Evolutionary conservation across 2,329 filamentous ascomycete genomes (phyloP).

Genomic region (Exophiala viscosa): DNA sequence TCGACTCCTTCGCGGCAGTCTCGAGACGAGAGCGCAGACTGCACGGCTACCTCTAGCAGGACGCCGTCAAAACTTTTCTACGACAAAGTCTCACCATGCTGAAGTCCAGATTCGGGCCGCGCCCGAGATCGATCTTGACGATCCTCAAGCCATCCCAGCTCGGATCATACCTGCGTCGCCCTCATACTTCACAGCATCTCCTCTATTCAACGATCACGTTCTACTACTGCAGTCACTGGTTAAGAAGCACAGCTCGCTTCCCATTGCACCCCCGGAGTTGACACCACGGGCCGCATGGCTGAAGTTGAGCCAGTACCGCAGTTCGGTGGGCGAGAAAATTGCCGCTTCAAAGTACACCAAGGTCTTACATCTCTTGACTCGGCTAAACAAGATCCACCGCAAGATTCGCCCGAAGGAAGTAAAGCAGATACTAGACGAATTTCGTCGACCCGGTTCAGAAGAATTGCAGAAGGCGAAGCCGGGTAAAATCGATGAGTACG

Average conservation of each 20-base stretch:
- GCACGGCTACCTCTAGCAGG: slow-evolving; percentile 4
- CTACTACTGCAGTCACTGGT: slow-evolving; percentile 69
- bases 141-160: slow-evolving; percentile 46
- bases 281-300: slow-evolving; percentile 77
- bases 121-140: slow-evolving; percentile 43
- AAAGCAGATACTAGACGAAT: slow-evolving; percentile 59
- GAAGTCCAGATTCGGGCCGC: slow-evolving; percentile 34
- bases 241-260: slow-evolving; percentile 69
- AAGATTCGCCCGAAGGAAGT: slow-evolving; percentile 70
- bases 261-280: slow-evolving; percentile 61
- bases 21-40: not conserved
- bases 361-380: slow-evolving; percentile 70
- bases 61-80: slow-evolving; percentile 15
- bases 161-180: slow-evolving; percentile 79
- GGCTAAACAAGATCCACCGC: slow-evolving; percentile 81
- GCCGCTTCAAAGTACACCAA: slow-evolving; percentile 74
- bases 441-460: slow-evolving; percentile 71
- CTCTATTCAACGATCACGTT: slow-evolving; percentile 80
- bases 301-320: slow-evolving; percentile 70
- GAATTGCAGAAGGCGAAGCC: slow-evolving; percentile 61
- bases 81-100: slow-evolving; percentile 20
- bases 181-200: slow-evolving; percentile 90
- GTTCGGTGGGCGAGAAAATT: slow-evolving; percentile 66
- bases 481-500: slow-evolving; percentile 68
- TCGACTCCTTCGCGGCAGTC: slow-evolving; percentile 6